Conservation (phyloP, 768 basidiomycete species). For the Amanita polypyramis region DNA sequence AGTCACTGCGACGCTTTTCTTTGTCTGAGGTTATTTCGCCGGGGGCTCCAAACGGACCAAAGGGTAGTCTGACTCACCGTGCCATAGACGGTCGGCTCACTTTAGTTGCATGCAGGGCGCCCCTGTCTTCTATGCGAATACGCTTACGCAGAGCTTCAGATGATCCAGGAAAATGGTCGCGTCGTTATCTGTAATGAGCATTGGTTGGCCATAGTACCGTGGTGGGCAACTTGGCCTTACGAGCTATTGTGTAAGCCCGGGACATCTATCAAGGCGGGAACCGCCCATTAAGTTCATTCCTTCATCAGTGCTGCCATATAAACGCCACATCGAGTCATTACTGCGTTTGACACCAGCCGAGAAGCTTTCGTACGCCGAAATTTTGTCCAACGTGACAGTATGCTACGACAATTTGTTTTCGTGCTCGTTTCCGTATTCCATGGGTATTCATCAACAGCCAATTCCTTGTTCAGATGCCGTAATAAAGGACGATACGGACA, state of each 20-base stretch:
- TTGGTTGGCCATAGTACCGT: conserved; percentile 83
- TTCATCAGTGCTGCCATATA: conserved; percentile 58
- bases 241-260: conserved; percentile 58
- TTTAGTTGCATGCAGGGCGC: conserved; percentile 23
- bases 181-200: conserved; percentile 62
- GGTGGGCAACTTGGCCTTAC: conserved; percentile 96
- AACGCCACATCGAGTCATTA: conserved; percentile 69
- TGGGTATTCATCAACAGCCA: conserved; percentile 89
- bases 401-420: conserved; percentile 74
- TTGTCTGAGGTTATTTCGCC: conserved; percentile 22
- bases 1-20: conserved; percentile 42
- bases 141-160: conserved; percentile 48
- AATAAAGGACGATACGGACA: conserved; percentile 31
- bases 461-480: conserved; percentile 23
- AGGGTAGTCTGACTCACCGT: conserved; percentile 19
- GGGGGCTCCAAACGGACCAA: conserved; percentile 44
- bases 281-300: not conserved
- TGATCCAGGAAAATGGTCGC: conserved; percentile 30
- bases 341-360: conserved; percentile 51
- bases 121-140: conserved; percentile 79
- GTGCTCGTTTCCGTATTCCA: conserved; percentile 88
- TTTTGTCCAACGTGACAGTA: conserved; percentile 53
- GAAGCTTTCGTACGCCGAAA: conserved; percentile 49
- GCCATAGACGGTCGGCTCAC: not conserved
- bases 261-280: not conserved